Percentiles rank a stretch among this genome's conserved stretches.
Evolutionary conservation across 2,329 filamentous ascomycete species (phyloP).

Genomic region (Ophiostoma novo-ulmi): DNA sequence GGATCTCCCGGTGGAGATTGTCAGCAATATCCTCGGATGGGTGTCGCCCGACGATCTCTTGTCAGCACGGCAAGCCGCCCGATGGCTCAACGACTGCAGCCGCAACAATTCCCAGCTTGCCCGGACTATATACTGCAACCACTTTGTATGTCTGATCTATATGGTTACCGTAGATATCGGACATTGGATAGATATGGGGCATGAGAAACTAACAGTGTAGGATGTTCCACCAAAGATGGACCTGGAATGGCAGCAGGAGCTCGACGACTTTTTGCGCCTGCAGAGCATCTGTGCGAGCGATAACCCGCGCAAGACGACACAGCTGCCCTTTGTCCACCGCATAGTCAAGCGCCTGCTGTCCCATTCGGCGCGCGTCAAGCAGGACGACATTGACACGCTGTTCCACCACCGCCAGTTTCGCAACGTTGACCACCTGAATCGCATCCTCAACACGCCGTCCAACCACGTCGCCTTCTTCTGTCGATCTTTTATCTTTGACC

Average conservation of each 20-base stretch:
- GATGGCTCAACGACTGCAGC: conserved; percentile 49
- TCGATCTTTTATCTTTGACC: conserved; percentile 58
- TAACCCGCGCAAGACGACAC: conserved; percentile 38
- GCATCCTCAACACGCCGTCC: conserved; percentile 41
- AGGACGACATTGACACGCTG: conserved; percentile 29
- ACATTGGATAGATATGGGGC: neutral
- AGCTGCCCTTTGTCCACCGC: conserved; percentile 46
- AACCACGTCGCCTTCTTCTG: conserved; percentile 59
- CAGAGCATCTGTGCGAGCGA: conserved; percentile 39
- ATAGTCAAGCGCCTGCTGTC: conserved; percentile 44
- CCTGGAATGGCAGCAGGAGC: conserved; percentile 34
- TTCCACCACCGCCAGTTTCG: conserved; percentile 41
- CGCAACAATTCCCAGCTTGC: conserved; percentile 55
- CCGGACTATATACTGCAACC: conserved; percentile 52
- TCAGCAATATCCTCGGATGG: conserved; percentile 55
- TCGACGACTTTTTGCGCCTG: conserved; percentile 44
- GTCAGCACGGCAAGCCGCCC: conserved; percentile 48
- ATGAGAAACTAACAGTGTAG: conserved; percentile 28
- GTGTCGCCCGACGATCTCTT: conserved; percentile 54
- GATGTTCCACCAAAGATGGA: conserved; percentile 36
- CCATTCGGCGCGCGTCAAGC: conserved; percentile 38
- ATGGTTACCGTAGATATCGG: neutral
- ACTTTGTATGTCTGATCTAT: conserved; percentile 23
- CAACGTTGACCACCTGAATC: conserved; percentile 43
- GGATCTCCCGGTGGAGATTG: conserved; percentile 56